Evolutionary conservation across 306 rosid genomes (phyloP).

Genomic region (Echinosophora koreensis): DNA sequence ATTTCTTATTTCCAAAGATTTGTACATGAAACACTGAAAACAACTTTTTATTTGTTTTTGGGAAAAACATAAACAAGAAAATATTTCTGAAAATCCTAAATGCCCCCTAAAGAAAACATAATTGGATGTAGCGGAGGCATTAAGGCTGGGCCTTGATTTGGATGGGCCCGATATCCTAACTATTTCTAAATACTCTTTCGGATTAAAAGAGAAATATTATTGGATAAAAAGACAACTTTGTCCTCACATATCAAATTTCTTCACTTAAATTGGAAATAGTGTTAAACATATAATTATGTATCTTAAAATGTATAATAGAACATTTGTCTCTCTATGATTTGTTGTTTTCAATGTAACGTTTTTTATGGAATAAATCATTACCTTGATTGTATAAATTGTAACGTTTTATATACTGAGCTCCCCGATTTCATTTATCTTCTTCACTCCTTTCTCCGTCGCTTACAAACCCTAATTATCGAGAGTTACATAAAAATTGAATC

Average conservation of each 20-base stretch:
- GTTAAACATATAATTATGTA: background rate
- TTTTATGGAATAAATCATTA: background rate
- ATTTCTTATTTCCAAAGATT: too few species aligned
- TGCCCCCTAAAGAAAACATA: too few species aligned
- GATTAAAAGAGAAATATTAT: background rate
- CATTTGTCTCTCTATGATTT: background rate
- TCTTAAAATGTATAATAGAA: background rate
- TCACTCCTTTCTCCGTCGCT: background rate
- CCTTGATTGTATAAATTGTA: background rate
- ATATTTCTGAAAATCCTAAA: too few species aligned
- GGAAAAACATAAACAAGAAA: too few species aligned
- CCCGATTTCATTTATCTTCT: background rate
- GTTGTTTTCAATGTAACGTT: background rate
- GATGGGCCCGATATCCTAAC: background rate
- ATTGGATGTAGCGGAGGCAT: too few species aligned
- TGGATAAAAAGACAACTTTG: background rate
- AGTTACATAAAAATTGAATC: background rate
- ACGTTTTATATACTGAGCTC: background rate
- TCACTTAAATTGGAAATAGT: background rate
- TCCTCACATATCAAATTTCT: background rate
- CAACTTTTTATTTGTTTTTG: too few species aligned
- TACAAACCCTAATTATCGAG: background rate
- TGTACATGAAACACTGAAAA: too few species aligned
- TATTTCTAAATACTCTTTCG: too few species aligned
- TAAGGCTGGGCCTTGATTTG: too few species aligned